Base-by-base conservation (phyloP, 768 basidiomycete genomes). In the Galerina marginata region DNA sequence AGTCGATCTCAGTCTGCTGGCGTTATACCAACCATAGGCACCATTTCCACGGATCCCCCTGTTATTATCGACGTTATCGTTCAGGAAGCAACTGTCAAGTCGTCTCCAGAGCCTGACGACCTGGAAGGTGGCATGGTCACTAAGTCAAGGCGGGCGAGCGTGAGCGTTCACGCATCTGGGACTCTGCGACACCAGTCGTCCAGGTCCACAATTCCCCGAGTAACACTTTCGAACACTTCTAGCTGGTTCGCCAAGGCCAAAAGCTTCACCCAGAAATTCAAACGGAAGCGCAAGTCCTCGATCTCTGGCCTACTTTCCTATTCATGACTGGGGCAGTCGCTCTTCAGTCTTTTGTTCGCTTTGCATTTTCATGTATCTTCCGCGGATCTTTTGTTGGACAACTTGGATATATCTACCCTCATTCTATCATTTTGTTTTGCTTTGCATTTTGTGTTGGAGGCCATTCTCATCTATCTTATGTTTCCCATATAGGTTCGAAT, bases 1-100 rank as follows among this genome's bases (percentile, higher is more conserved):
- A 77, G 74, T 56, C 79, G 82, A 33, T 71, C 80, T 1, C 73
- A 72, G 14, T 82, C 83, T 3, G 69, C 75, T 9, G 72, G 71
- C 49, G 69, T 80, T 25, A 71, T 79, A 45, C 63, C 75, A 12
- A 47, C 72, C 33, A 54, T 56, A 15, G 36, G 39, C 6, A 58
- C 46, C 23, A 50, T 56, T 36, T 56, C 48, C 29, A 64, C 60
- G 12, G 74, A 72, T 25, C 69, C 56, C 15, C 73, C 66, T 56
- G 61, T 81, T 62, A 72, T 81, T 46, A 79, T 86, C 36, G 83
- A 75, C 26, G 78, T 85, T 9, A 82, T 80, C 50, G 77, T 85
- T 38, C 78, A 83, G 60, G 75, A 77, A 58, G 82, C 82, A 0
- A 83, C 75, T 6, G 74, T 75, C 10, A 75, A 77, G 54, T 57